phyloP scores from a whole-genome alignment of 2,329 filamentous ascomycete species.

The Neofusicoccum parvum region DNA sequence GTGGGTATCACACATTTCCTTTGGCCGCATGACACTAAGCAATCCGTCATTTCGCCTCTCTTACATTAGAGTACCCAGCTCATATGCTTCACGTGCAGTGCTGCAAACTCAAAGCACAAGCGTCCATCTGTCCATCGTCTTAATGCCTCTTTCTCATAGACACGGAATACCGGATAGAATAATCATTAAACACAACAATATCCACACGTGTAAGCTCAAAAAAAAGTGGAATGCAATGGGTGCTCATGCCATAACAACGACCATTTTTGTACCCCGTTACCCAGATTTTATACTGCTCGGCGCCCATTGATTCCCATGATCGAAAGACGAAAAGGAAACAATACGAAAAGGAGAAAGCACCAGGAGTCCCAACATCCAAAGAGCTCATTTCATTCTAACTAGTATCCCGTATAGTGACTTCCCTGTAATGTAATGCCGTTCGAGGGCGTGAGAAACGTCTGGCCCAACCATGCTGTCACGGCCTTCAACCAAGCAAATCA shows the following conservation, averaged over 20 bases:
- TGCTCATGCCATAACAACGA: background rate
- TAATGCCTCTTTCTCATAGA: background rate
- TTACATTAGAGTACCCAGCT: no score
- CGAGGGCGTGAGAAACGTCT: no score
- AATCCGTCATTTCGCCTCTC: no score
- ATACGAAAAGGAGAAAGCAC: background rate
- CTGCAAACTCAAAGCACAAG: background rate
- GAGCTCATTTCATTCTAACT: constrained; percentile 8
- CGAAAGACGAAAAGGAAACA: background rate
- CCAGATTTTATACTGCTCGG: no score
- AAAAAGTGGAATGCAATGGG: background rate
- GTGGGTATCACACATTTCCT: background rate
- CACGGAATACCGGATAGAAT: background rate
- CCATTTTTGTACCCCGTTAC: background rate
- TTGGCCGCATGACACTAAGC: background rate
- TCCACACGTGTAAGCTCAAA: background rate
- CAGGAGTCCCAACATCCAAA: background rate
- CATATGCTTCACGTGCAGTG: no score
- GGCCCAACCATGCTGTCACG: no score
- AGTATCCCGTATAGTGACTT: constrained; percentile 28
- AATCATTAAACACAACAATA: background rate
- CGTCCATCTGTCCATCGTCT: no score
- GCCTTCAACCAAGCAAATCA: background rate
- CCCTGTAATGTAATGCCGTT: no score
- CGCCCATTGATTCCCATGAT: background rate